Evolutionary conservation across 768 basidiomycete species (phyloP).

Genomic region (Lentinus tigrinus): DNA sequence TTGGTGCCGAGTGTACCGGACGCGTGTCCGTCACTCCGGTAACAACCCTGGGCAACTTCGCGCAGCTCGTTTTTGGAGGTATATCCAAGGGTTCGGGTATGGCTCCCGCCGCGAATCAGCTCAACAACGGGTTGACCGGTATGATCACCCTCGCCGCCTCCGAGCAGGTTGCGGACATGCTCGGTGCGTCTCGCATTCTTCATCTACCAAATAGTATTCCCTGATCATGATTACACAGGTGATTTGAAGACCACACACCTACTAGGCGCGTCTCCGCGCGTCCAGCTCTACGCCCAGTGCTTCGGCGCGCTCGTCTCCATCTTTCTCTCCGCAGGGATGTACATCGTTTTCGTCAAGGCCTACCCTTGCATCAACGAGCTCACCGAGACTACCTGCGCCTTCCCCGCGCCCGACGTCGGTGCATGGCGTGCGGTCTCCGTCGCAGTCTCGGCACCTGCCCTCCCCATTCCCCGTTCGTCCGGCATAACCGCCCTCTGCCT

Average conservation of each 20-base stretch:
- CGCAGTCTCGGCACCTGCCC: constrained; percentile 16
- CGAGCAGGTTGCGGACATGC: constrained; percentile 24
- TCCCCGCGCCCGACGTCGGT: constrained; percentile 23
- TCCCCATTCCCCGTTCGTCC: constrained; percentile 22
- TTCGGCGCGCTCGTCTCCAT: constrained; percentile 26
- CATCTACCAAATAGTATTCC: neutral
- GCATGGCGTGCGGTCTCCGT: constrained; percentile 22
- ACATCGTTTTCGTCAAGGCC: constrained; percentile 21
- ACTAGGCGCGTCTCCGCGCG: constrained; percentile 24
- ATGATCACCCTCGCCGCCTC: constrained; percentile 25
- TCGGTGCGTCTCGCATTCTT: constrained; percentile 3
- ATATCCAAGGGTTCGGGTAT: constrained; percentile 18
- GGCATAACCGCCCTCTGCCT: constrained; percentile 19
- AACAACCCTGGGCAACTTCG: constrained; percentile 21
- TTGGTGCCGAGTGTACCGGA: constrained; percentile 22
- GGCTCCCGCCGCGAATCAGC: constrained; percentile 15
- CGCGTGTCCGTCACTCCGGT: constrained; percentile 25
- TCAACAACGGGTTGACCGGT: constrained; percentile 21
- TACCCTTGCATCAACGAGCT: constrained; percentile 26
- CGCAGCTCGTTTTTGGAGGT: constrained; percentile 23
- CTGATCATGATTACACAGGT: neutral
- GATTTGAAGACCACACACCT: constrained; percentile 26
- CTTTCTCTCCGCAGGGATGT: constrained; percentile 25
- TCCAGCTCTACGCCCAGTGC: constrained; percentile 26
- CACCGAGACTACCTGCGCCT: constrained; percentile 18